Evolutionary conservation across 257 asterid species (phyloP).

Genomic region (Linderniella brevidens): DNA sequence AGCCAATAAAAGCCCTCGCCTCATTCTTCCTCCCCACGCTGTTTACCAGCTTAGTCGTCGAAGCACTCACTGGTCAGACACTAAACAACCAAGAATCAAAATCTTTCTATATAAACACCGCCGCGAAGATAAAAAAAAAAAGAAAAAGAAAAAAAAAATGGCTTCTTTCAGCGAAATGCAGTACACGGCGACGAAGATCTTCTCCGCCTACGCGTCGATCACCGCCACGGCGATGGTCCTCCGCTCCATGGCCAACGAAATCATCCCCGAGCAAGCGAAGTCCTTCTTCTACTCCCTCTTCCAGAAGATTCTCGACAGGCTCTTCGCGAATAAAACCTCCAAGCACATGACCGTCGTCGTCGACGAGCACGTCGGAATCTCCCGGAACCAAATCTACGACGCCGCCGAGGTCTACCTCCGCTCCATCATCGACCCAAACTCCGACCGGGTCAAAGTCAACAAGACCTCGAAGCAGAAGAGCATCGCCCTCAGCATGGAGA

Average conservation of each 20-base stretch:
- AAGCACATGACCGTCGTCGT: slow-evolving; percentile 34
- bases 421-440: slow-evolving; percentile 30
- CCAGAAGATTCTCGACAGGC: slow-evolving; percentile 14
- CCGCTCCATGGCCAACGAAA: slow-evolving; percentile 42
- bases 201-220: slow-evolving; percentile 70
- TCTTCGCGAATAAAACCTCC: slow-evolving; percentile 12
- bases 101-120: too few relatives aligned
- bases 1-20: too few relatives aligned
- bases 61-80: too few relatives aligned
- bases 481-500: slow-evolving; percentile 34
- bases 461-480: slow-evolving; percentile 33
- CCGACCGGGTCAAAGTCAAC: slow-evolving; percentile 34
- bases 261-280: slow-evolving; percentile 30
- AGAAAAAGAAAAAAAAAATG: slow-evolving; percentile 11
- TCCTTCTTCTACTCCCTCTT: slow-evolving; percentile 16
- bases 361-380: slow-evolving; percentile 48
- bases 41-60: too few relatives aligned
- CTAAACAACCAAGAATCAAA: too few relatives aligned
- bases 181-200: slow-evolving; percentile 33
- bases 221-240: slow-evolving; percentile 60
- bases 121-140: too few relatives aligned
- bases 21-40: too few relatives aligned
- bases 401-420: slow-evolving; percentile 59
- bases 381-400: slow-evolving; percentile 45
- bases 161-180: slow-evolving; percentile 26